Percentiles rank a stretch among this genome's conserved stretches.
Conservation (phyloP, 2,329 filamentous ascomycete species). For the Fusarium camptoceras region DNA sequence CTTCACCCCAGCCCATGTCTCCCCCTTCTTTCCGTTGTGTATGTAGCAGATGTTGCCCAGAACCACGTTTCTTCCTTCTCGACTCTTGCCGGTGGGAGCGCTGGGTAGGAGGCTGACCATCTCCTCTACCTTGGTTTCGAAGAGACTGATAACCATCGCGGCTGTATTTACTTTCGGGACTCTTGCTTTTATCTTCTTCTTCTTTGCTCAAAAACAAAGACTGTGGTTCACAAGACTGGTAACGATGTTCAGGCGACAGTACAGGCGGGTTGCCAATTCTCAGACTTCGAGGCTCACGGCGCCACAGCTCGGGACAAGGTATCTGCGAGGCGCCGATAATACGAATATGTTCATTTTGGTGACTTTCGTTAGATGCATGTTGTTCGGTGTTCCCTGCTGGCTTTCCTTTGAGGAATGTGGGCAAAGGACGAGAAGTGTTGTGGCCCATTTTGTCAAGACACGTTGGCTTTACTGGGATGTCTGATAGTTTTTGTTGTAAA, state of each 20-base stretch:
- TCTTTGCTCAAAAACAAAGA: neutral
- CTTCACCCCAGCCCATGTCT: neutral
- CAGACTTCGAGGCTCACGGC: neutral
- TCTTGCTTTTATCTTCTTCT: neutral
- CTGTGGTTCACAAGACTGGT: neutral
- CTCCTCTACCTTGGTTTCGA: neutral
- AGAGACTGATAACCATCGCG: neutral
- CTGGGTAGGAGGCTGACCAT: neutral
- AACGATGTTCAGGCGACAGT: neutral
- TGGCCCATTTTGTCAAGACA: neutral
- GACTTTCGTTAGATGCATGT: neutral
- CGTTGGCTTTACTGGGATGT: neutral
- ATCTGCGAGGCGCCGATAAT: neutral
- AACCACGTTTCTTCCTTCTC: neutral
- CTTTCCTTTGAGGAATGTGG: neutral
- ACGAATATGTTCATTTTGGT: neutral
- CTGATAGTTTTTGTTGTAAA: neutral
- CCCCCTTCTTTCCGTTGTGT: neutral
- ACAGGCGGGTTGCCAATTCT: neutral
- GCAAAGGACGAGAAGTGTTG: neutral
- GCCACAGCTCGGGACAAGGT: neutral
- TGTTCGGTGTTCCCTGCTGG: neutral
- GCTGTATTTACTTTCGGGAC: neutral
- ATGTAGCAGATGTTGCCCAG: neutral
- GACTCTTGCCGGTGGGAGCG: neutral